Evolutionary conservation across 495 filamentous ascomycete genomes (phyloP).

Genomic region (Penicillium coprophilum): DNA sequence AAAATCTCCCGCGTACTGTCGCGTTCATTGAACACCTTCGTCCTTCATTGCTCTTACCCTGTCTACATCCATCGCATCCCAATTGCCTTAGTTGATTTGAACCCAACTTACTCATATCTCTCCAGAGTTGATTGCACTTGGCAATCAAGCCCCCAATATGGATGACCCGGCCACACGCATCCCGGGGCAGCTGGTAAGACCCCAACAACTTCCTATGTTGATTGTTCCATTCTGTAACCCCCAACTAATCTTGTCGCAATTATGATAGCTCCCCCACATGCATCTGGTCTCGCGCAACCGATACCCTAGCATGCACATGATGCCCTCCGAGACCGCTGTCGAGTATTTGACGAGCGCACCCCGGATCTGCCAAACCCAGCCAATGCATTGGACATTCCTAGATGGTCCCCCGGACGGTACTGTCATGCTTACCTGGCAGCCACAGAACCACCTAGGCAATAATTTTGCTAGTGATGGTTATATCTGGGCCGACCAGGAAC

Average conservation of each 20-base stretch:
- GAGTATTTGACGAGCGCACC: slow-evolving; percentile 78
- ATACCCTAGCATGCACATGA: slow-evolving; percentile 64
- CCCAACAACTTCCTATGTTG: slow-evolving; percentile 3
- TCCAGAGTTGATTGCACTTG: slow-evolving; percentile 7
- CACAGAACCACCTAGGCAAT: slow-evolving; percentile 59
- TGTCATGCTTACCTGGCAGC: slow-evolving; percentile 84
- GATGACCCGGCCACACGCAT: slow-evolving; percentile 66
- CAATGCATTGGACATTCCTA: slow-evolving; percentile 91
- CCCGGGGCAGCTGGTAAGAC: slow-evolving; percentile 58
- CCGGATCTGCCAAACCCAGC: slow-evolving; percentile 67
- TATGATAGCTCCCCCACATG: slow-evolving; percentile 72
- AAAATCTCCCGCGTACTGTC: slow-evolving; percentile 42
- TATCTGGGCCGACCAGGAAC: slow-evolving; percentile 80
- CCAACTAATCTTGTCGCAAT: slow-evolving; percentile 23
- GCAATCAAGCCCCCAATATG: slow-evolving; percentile 44
- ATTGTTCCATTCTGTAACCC: slow-evolving; percentile 7
- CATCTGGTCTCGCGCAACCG: slow-evolving; percentile 77
- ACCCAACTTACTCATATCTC: neutral
- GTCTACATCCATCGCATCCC: slow-evolving; percentile 10
- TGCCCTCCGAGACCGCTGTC: slow-evolving; percentile 68
- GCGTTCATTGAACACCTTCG: slow-evolving; percentile 27
- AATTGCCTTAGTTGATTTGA: slow-evolving; percentile 23
- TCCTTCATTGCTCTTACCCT: slow-evolving; percentile 19
- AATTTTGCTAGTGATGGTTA: slow-evolving; percentile 88
- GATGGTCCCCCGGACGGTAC: slow-evolving; percentile 77